Evolutionary conservation across 169 alveolate species (phyloP).

Genomic region (Plasmodium gaboni): DNA sequence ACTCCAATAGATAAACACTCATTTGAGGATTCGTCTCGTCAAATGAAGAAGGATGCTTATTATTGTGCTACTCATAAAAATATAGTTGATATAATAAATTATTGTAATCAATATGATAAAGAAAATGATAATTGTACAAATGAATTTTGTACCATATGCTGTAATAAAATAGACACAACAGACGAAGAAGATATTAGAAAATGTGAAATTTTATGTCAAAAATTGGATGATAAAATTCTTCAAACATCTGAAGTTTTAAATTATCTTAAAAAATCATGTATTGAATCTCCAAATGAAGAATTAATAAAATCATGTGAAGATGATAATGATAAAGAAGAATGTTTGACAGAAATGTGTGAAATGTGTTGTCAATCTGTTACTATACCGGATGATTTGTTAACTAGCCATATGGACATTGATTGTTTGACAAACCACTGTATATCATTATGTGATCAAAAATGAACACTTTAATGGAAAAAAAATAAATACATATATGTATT

Average conservation of each 20-base stretch:
- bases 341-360: slow-evolving; percentile 70
- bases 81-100: slow-evolving; percentile 39
- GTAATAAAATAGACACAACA: slow-evolving; percentile 40
- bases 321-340: slow-evolving; percentile 49
- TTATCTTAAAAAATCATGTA: slow-evolving; percentile 68
- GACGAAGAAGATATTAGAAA: slow-evolving; percentile 41
- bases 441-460: slow-evolving; percentile 23
- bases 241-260: slow-evolving; percentile 65
- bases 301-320: slow-evolving; percentile 38
- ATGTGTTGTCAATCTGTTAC: slow-evolving; percentile 75
- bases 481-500: neutral
- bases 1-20: slow-evolving; percentile 35
- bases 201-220: slow-evolving; percentile 41
- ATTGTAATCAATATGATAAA: slow-evolving; percentile 32
- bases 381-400: slow-evolving; percentile 38
- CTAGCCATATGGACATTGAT: slow-evolving; percentile 16
- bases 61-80: slow-evolving; percentile 72
- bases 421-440: slow-evolving; percentile 58
- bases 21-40: slow-evolving; percentile 18
- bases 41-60: slow-evolving; percentile 17
- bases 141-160: slow-evolving; percentile 56
- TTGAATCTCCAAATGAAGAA: slow-evolving; percentile 51
- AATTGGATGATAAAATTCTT: slow-evolving; percentile 46
- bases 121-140: slow-evolving; percentile 48
- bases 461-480: neutral